phyloP scores from a whole-genome alignment of 768 basidiomycete genomes.

The Hygrophoropsis aurantiaca region DNA sequence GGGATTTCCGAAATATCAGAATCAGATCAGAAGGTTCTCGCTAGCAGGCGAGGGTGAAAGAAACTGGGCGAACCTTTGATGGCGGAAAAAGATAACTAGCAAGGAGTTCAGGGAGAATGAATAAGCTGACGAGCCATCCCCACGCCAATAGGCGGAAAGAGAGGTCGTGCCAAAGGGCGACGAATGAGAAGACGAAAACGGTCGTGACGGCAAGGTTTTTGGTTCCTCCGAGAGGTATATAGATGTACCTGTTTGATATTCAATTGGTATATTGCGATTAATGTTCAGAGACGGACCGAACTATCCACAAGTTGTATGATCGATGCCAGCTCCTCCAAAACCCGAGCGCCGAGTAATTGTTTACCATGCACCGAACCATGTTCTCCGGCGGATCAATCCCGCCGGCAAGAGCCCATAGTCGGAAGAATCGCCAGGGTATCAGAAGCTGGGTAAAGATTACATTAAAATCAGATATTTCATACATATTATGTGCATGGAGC shows the following conservation, averaged over 20 bases:
- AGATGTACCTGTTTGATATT: slow-evolving; percentile 73
- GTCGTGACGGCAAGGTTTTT: slow-evolving; percentile 59
- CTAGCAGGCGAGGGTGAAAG: background rate
- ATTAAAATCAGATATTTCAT: background rate
- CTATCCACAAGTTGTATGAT: slow-evolving; percentile 94
- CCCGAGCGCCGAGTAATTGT: slow-evolving; percentile 89
- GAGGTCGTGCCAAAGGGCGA: slow-evolving; percentile 96
- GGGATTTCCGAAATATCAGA: slow-evolving; percentile 3
- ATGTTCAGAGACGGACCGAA: slow-evolving; percentile 51
- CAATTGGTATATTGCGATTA: background rate
- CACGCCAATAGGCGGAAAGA: slow-evolving; percentile 85
- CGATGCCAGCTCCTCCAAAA: slow-evolving; percentile 99
- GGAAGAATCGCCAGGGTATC: slow-evolving; percentile 96
- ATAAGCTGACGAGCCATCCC: slow-evolving; percentile 94
- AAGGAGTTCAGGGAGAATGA: slow-evolving; percentile 83
- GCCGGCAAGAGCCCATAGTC: slow-evolving; percentile 86
- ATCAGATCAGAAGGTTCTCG: no score
- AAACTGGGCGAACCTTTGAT: slow-evolving; percentile 51
- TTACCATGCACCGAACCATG: slow-evolving; percentile 98
- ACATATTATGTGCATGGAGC: background rate
- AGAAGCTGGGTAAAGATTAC: slow-evolving; percentile 57
- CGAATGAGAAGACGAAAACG: slow-evolving; percentile 87
- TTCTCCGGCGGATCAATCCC: slow-evolving; percentile 96
- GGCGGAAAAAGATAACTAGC: slow-evolving; percentile 61
- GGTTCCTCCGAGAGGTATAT: slow-evolving; percentile 86